Evolutionary conservation across 164 flowering plant genomes (phyloP), one percentile per base, ranked within the genome.

Genomic region (Magnolia changhungtana): DNA sequence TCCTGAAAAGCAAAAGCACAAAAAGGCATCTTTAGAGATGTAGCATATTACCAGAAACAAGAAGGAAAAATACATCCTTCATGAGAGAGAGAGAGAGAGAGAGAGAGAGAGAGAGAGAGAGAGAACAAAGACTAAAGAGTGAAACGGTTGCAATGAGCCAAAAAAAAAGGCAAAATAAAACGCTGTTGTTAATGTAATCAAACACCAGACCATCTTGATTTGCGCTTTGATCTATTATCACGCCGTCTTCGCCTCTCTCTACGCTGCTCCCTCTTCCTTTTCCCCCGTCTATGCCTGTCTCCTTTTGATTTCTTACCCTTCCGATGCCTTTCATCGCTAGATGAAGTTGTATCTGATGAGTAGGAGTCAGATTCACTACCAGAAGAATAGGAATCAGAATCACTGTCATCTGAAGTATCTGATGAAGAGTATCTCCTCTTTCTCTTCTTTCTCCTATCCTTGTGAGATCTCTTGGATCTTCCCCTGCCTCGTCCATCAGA

Each of bases 251-350:
- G 88, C 69, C 78, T 90, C n/a, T 88, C 94, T 74, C 88, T 91
- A 19, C 90, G 86, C 18, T 79, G 88, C 70, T 90, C 95, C 80
- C 84, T 86, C 77, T 63, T 81, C 77, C 86, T 87, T 77, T 82
- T 91, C 10, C 86, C 85, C 65, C 89, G 94, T 80, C 81, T 88
- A 78, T 87, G 76, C 77, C 83, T 89, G 73, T 86, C 92, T 80
- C 86, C 84, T 79, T 83, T 95, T 23, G 92, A 89, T 77, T 92
- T 86, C 82, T 85, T 37, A 37, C 45, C 45, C 45, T 37, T 95
- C 81, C 69, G 90, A 50, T 83, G 90, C 81, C 88, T 86, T 74
- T 86, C 93, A 80, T 95, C 95, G 86, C 96, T 90, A 67, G 98
- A 93, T 69, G 45, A 37, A 37, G 89, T 63, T 63, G 65, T 63